These are phyloP conservation scores for Saturnispora sekii DNA, from an alignment of 805 yeast genomes.

Conservation along the genomic window DNA sequence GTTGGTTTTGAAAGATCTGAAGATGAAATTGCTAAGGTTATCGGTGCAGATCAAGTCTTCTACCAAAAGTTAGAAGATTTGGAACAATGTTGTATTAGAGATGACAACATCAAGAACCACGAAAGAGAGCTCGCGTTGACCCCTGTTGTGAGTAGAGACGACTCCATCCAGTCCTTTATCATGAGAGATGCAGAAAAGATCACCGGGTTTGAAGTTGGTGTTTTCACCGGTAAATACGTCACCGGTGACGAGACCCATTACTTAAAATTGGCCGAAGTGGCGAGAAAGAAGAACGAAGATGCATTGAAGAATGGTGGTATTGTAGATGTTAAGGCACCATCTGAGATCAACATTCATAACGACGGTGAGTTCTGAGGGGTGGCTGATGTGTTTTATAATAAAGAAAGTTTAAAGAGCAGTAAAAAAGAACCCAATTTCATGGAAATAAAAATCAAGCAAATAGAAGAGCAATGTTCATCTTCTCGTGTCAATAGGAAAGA, in stretches of 20 bases:
- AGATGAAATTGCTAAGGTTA: slow-evolving; percentile 60
- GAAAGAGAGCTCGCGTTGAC: slow-evolving; percentile 28
- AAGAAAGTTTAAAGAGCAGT: too few species aligned
- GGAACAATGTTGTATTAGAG: slow-evolving; percentile 58
- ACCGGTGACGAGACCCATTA: slow-evolving; percentile 90
- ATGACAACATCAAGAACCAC: slow-evolving; percentile 22
- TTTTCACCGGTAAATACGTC: slow-evolving; percentile 86
- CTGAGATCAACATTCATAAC: slow-evolving; percentile 48
- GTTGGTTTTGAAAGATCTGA: slow-evolving; percentile 79
- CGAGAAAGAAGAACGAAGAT: slow-evolving; percentile 63
- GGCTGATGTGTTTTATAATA: too few species aligned
- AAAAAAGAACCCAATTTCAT: too few species aligned
- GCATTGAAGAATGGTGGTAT: slow-evolving; percentile 29
- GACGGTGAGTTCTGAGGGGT: slow-evolving; percentile 37
- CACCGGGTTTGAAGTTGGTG: slow-evolving; percentile 85
- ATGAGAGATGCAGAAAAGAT: slow-evolving; percentile 25
- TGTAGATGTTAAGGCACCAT: slow-evolving; percentile 71
- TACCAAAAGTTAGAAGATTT: slow-evolving; percentile 82
- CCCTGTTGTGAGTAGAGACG: slow-evolving; percentile 28
- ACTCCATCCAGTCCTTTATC: slow-evolving; percentile 20
- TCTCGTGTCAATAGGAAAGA: too few species aligned
- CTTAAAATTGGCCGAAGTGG: slow-evolving; percentile 68
- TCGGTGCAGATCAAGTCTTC: slow-evolving; percentile 87
- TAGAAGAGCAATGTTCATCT: too few species aligned
- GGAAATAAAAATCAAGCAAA: too few species aligned